Conservation (phyloP, 2,329 filamentous ascomycete genomes). For the Colletotrichum ledebouriae region DNA sequence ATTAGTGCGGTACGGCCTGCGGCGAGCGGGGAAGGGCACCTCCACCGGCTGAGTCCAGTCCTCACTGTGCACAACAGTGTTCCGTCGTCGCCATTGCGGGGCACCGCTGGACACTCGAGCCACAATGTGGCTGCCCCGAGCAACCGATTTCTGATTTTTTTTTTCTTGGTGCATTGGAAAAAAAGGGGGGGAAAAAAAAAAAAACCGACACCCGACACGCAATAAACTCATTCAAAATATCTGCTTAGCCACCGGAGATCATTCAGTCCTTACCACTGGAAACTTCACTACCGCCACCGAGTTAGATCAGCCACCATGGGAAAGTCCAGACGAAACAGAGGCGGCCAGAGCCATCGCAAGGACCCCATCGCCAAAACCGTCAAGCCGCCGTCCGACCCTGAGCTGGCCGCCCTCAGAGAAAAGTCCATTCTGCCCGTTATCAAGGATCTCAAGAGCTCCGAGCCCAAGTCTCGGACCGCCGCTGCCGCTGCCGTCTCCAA, state of each 20-base stretch:
- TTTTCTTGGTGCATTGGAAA: neutral
- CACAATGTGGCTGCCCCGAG: slow-evolving; percentile 40
- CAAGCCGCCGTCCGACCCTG: slow-evolving; percentile 73
- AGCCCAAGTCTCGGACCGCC: slow-evolving; percentile 69
- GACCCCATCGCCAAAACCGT: slow-evolving; percentile 70
- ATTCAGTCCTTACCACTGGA: neutral
- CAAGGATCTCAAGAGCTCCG: slow-evolving; percentile 69
- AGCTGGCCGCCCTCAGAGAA: slow-evolving; percentile 73
- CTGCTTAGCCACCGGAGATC: neutral
- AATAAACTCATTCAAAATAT: neutral
- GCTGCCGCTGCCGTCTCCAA: slow-evolving; percentile 72
- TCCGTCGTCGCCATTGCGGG: neutral
- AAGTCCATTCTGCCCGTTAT: slow-evolving; percentile 74
- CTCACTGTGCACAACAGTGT: neutral
- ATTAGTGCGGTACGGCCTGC: slow-evolving; percentile 17
- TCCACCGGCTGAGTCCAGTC: neutral
- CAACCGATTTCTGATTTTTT: slow-evolving; percentile 33
- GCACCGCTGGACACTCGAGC: slow-evolving; percentile 17
- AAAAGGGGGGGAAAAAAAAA: no score
- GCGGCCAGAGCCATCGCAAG: slow-evolving; percentile 61
- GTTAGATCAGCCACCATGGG: slow-evolving; percentile 60
- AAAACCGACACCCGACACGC: neutral
- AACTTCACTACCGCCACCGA: neutral
- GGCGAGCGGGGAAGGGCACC: slow-evolving; percentile 20
- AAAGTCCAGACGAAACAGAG: slow-evolving; percentile 69